Evolutionary conservation across 148 eudicot genomes (phyloP).

Genomic region (Polygonum aviculare): DNA sequence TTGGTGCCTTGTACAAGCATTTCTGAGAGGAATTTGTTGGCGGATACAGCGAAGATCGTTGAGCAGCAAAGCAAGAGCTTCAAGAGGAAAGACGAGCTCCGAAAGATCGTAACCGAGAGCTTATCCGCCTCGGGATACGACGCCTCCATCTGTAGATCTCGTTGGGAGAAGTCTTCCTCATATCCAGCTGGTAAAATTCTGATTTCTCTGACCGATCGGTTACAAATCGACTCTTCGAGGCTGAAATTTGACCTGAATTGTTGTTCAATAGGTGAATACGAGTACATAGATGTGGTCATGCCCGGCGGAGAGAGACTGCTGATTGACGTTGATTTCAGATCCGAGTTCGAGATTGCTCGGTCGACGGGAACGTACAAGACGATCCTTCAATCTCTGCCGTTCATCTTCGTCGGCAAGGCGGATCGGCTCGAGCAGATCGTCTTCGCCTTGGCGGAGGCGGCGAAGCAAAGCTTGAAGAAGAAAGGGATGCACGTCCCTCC

Average conservation of each 20-base stretch:
- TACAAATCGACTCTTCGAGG: neutral
- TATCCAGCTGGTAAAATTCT: slow-evolving; percentile 43
- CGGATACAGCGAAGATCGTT: slow-evolving; percentile 46
- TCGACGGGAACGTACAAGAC: slow-evolving; percentile 34
- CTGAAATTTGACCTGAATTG: neutral
- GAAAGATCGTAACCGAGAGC: slow-evolving; percentile 34
- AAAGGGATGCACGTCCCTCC: slow-evolving; percentile 58
- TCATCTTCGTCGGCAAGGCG: slow-evolving; percentile 46
- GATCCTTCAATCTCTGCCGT: slow-evolving; percentile 40
- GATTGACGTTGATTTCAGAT: slow-evolving; percentile 52
- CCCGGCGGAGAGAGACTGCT: slow-evolving; percentile 28
- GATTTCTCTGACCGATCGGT: neutral
- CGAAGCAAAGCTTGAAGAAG: slow-evolving; percentile 43
- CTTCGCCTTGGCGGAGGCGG: slow-evolving; percentile 34
- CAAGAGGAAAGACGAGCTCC: slow-evolving; percentile 45
- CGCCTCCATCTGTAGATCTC: slow-evolving; percentile 53
- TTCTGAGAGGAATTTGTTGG: slow-evolving; percentile 47
- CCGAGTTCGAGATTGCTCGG: slow-evolving; percentile 57
- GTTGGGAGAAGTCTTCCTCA: slow-evolving; percentile 53
- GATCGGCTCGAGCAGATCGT: slow-evolving; percentile 45
- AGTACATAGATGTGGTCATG: slow-evolving; percentile 31
- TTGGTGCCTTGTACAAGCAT: slow-evolving; percentile 43
- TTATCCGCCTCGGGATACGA: slow-evolving; percentile 34
- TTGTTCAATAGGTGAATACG: slow-evolving; percentile 18
- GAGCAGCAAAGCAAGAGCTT: slow-evolving; percentile 45